Conservation (phyloP, 78 protist genomes). For the Speleostelium caveatum region DNA sequence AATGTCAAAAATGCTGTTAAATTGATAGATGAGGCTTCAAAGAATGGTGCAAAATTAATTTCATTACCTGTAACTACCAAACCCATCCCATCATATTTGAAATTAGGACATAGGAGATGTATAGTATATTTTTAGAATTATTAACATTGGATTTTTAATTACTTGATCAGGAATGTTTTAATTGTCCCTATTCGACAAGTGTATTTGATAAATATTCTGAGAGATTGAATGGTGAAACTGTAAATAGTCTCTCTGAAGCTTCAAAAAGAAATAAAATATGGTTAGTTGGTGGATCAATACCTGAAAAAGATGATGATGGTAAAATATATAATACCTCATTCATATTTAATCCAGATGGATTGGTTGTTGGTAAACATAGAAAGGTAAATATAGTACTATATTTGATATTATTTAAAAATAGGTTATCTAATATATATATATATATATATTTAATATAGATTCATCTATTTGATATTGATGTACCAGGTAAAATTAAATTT, state of each 20-base stretch:
- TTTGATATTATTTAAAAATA: no score
- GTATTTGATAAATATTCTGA: slow-evolving; percentile 93
- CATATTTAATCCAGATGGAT: slow-evolving; percentile 87
- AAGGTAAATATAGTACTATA: slow-evolving; percentile 47
- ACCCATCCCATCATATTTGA: neutral
- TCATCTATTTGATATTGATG: slow-evolving; percentile 96
- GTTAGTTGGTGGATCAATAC: slow-evolving; percentile 94
- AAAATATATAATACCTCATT: slow-evolving; percentile 92
- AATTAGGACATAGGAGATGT: neutral
- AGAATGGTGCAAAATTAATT: slow-evolving; percentile 90
- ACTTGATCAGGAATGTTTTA: slow-evolving; percentile 92
- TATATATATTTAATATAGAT: slow-evolving; percentile 32
- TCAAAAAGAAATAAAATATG: slow-evolving; percentile 63
- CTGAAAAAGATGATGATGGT: slow-evolving; percentile 83
- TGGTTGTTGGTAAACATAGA: slow-evolving; percentile 86
- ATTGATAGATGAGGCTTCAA: slow-evolving; percentile 86
- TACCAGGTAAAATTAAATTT: slow-evolving; percentile 93
- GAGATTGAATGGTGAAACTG: slow-evolving; percentile 51
- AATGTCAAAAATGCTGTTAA: slow-evolving; percentile 88
- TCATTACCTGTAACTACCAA: slow-evolving; percentile 87
- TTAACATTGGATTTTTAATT: no score
- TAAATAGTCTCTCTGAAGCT: slow-evolving; percentile 38
- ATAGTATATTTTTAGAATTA: neutral
- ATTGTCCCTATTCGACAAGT: slow-evolving; percentile 92
- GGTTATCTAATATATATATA: neutral